Evolutionary conservation across 768 basidiomycete genomes (phyloP).

Genomic region (Lactarius hatsudake): DNA sequence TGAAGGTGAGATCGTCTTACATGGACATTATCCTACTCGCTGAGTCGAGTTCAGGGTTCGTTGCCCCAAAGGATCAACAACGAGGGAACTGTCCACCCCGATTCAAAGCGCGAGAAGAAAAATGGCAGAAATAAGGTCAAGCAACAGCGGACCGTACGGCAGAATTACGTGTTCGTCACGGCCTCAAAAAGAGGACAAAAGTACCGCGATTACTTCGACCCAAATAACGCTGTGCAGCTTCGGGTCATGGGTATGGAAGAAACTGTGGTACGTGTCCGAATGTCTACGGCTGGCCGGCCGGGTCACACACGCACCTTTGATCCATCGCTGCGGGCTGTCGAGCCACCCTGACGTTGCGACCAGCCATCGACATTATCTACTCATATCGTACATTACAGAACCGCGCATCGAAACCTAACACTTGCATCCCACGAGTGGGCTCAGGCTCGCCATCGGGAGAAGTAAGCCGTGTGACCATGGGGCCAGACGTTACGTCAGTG

Average conservation of each 20-base stretch:
- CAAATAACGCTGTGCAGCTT: slow-evolving; percentile 56
- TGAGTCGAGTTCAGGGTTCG: slow-evolving; percentile 48
- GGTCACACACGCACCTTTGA: not conserved
- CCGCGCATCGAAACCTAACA: slow-evolving; percentile 16
- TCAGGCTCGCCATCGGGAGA: not conserved
- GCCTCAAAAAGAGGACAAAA: slow-evolving; percentile 42
- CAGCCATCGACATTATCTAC: not conserved
- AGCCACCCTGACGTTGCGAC: not conserved
- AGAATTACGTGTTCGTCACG: slow-evolving; percentile 56
- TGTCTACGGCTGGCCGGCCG: not conserved
- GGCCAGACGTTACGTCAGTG: not conserved
- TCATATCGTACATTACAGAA: slow-evolving; percentile 9
- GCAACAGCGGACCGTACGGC: slow-evolving; percentile 52
- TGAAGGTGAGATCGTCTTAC: slow-evolving; percentile 49
- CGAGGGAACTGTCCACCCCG: slow-evolving; percentile 42
- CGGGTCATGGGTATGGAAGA: slow-evolving; percentile 58
- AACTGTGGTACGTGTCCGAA: slow-evolving; percentile 42
- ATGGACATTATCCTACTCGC: not conserved
- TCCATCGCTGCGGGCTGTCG: not conserved
- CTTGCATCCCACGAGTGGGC: not conserved
- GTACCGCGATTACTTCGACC: slow-evolving; percentile 70
- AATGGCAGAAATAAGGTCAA: slow-evolving; percentile 35
- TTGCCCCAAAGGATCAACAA: slow-evolving; percentile 46
- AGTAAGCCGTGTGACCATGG: not conserved
- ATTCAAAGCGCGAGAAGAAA: slow-evolving; percentile 37